Evolutionary conservation across 768 basidiomycete genomes (phyloP), one percentile per base, ranked within the genome.

Genomic region (Rubroboletus pulcherrimus): DNA sequence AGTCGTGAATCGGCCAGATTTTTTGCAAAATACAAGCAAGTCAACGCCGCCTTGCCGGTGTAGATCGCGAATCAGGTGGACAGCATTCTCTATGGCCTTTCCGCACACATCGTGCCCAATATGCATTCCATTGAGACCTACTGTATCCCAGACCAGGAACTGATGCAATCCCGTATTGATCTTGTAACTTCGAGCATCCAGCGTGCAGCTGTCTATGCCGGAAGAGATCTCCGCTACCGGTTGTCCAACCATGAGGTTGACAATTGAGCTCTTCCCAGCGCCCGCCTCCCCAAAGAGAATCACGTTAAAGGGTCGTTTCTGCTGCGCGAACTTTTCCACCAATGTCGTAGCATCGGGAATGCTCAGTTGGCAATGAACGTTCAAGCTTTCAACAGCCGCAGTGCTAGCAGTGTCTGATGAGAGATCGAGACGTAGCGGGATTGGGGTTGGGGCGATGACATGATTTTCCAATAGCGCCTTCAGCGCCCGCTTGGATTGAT

Each of bases 241-340:
- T 0, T 45, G 17, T 6, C 67, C 70, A n/a, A 57, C 49, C 26
- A 78, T 30, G 59, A 79, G 71, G 58, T 78, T 78, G 55, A 78
- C 57, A 42, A 78, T 54, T 0, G 74, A 74, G 50, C 74, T 74
- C 55, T 79, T 79, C 42, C 73, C 72, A n/a, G 45, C 56, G 30
- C 77, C 77, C 0, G 71, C 60, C 44, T 77, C 75, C 7, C 77
- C 77, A 41, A 78, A 78, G 15, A 78, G 40, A 43, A 78, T 60
- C 6, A 69, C 59, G 37, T 71, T 74, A 45, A 63, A 57, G 41
- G 56, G 57, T n/a, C 59, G 63, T 38, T 37, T 46, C 7, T 57
- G 55, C 1, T 14, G 49, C 30, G 19, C 57, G 39, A 67, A 62
- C 12, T 40, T 59, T 37, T 52, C 49, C 33, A 60, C 51, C 26